A percentile compares a stretch with the other conserved stretches of the same genome.
Evolutionary conservation across 2,329 filamentous ascomycete species (phyloP).

Genomic region (Setomelanomma holmii): DNA sequence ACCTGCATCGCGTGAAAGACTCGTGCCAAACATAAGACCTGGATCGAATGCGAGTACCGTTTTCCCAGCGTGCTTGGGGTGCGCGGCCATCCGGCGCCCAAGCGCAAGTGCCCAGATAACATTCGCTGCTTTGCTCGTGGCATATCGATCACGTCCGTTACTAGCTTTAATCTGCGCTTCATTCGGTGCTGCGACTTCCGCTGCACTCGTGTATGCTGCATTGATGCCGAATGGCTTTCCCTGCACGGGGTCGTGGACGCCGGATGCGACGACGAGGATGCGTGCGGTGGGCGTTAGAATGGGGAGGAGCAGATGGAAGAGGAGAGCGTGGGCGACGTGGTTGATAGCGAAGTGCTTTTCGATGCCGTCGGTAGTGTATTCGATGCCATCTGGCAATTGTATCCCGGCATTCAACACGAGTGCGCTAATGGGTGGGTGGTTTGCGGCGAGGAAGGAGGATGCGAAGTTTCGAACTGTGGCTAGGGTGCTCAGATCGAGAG

Average conservation of each 20-base stretch:
- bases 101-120: constrained; percentile 51
- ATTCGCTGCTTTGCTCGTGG: constrained; percentile 11
- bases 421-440: constrained; percentile 52
- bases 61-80: constrained; percentile 20
- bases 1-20: constrained; percentile 47
- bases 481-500: constrained; percentile 54
- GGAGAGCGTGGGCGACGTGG: constrained; percentile 60
- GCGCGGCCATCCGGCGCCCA: constrained; percentile 42
- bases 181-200: constrained; percentile 55
- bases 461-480: constrained; percentile 54
- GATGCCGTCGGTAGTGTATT: constrained; percentile 51
- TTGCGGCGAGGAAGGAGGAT: constrained; percentile 40
- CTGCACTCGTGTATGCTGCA: constrained; percentile 53
- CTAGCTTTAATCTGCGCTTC: constrained; percentile 26
- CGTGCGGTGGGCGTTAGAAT: constrained; percentile 50
- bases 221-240: constrained; percentile 49
- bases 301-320: constrained; percentile 57
- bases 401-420: constrained; percentile 59
- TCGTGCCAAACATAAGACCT: constrained; percentile 59
- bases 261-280: constrained; percentile 54
- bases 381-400: constrained; percentile 50
- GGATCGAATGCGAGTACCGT: constrained; percentile 57
- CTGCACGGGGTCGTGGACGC: constrained; percentile 55
- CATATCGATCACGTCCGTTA: constrained; percentile 49
- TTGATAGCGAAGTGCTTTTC: constrained; percentile 59